Evolutionary conservation across 768 basidiomycete species (phyloP).

Genomic region (Mrakia blollopis): DNA sequence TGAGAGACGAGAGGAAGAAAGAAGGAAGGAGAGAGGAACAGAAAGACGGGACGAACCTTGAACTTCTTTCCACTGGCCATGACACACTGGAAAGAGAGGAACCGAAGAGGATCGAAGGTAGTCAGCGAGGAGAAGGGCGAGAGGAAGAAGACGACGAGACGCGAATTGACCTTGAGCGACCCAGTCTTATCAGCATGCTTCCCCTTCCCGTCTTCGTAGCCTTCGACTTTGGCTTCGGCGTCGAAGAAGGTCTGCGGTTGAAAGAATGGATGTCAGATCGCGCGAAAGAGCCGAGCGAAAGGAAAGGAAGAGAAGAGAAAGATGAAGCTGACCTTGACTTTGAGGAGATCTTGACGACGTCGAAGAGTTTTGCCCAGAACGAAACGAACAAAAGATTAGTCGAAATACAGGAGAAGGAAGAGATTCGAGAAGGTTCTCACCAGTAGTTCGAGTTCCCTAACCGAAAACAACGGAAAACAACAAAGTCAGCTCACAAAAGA

Average conservation of each 20-base stretch:
- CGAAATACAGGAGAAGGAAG: no score
- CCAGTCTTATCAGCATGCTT: conserved; percentile 35
- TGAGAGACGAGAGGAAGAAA: no score
- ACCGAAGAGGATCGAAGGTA: not conserved
- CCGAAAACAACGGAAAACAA: no score
- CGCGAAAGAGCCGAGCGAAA: not conserved
- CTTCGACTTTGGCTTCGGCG: conserved; percentile 37
- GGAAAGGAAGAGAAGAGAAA: not conserved
- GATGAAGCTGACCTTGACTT: not conserved
- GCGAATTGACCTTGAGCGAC: conserved; percentile 10
- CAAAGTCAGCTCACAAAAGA: no score
- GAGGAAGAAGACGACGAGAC: no score
- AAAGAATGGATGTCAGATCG: not conserved
- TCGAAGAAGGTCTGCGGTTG: conserved; percentile 31
- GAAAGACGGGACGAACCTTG: not conserved
- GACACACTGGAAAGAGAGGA: not conserved
- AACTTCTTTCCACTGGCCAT: not conserved
- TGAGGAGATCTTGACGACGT: conserved; percentile 1
- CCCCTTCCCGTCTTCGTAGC: conserved; percentile 36
- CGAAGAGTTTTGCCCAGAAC: no score
- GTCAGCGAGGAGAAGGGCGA: not conserved
- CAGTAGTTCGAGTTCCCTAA: no score
- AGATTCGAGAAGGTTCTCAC: no score
- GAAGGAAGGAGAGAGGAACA: no score
- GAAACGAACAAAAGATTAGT: no score